Base-by-base conservation (phyloP, 352 stramenopile species). In the Phytophthora pinifolia region DNA sequence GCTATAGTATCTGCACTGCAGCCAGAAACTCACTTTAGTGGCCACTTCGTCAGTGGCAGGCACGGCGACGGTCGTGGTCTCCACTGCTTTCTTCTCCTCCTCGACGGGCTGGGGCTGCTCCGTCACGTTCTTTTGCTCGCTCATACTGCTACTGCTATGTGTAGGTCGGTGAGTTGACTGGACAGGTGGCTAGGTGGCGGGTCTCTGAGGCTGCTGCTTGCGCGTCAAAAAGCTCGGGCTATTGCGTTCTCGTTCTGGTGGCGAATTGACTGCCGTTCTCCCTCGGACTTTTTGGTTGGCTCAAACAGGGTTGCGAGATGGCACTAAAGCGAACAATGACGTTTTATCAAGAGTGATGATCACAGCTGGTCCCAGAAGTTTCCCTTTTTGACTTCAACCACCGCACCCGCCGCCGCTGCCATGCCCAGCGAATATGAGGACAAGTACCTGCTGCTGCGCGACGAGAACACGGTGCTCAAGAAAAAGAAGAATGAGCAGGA, bases 401-500 rank as follows among this genome's bases (percentile, higher is more conserved):
- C 18, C 30, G 36, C 39, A 33, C 43, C 18, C 13, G 54, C 32
- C n/a, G 42, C 22, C 22, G 22, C 22, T 6, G 22, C 57, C 13
- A 88, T 85, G 79, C 56, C 70, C 36, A 65, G 48, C 32, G 74
- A 88, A 25, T 94, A 79, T 68, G 83, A 96, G 67, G 81, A 94
- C 61, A 90, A 88, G 64, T 96, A 90, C 64, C 47, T 94, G 63
- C 56, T 73, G 42, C 67, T 95, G 54, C 78, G 86, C 22, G 86
- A 96, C 34, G 84, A 94, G 72, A 92, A 95, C 65, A 79, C 68
- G 38, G 62, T 69, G 66, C 81, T 96, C 35, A 95, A 94, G 76
- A 86, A 84, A 62, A 94, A 94, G 72, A 95, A 94, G 62, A 95
- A 96, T 79, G 86, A 96, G 59, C 87, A 96, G 68, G 85, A 96